These are phyloP conservation scores for Grosmannia serpens DNA, from an alignment of 2,329 filamentous ascomycete species.

Conservation along the genomic window DNA sequence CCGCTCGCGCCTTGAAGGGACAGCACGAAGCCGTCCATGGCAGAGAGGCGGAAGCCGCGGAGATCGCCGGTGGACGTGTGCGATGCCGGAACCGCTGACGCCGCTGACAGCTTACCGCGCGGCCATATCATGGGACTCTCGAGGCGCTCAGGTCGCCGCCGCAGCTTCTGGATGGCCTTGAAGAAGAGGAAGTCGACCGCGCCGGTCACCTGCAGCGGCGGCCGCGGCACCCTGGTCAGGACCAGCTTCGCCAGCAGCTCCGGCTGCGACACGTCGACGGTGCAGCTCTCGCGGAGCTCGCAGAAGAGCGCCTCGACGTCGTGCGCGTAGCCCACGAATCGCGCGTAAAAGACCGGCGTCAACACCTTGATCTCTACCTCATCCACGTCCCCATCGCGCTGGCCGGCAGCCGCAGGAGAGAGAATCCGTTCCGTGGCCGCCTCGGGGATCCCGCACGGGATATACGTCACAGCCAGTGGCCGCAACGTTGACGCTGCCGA, in stretches of 20 bases:
- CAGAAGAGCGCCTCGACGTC: slow-evolving; percentile 50
- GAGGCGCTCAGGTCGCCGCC: slow-evolving; percentile 29
- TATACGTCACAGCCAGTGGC: slow-evolving; percentile 38
- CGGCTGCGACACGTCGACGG: slow-evolving; percentile 44
- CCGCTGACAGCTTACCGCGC: not conserved
- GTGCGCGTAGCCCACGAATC: slow-evolving; percentile 51
- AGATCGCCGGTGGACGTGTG: slow-evolving; percentile 27
- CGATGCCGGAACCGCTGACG: not conserved
- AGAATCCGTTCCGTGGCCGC: slow-evolving; percentile 25
- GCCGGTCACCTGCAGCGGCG: slow-evolving; percentile 21
- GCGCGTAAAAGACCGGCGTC: slow-evolving; percentile 55
- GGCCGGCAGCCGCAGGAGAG: slow-evolving; percentile 17
- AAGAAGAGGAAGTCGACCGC: slow-evolving; percentile 29
- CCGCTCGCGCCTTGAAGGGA: slow-evolving; percentile 16
- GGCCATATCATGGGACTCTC: slow-evolving; percentile 24
- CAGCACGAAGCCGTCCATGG: slow-evolving; percentile 39
- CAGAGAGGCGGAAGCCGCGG: slow-evolving; percentile 34
- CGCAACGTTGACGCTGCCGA: not conserved
- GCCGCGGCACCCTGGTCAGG: slow-evolving; percentile 25
- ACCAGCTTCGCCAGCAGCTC: slow-evolving; percentile 36
- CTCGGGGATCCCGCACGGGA: slow-evolving; percentile 34
- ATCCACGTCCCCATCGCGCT: slow-evolving; percentile 11
- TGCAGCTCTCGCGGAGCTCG: slow-evolving; percentile 47
- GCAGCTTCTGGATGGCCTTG: slow-evolving; percentile 31
- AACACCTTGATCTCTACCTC: slow-evolving; percentile 45